A percentile compares a stretch with the other conserved stretches of the same genome.
Evolutionary conservation across 768 basidiomycete genomes (phyloP).

Genomic region (Amanita rubescens): DNA sequence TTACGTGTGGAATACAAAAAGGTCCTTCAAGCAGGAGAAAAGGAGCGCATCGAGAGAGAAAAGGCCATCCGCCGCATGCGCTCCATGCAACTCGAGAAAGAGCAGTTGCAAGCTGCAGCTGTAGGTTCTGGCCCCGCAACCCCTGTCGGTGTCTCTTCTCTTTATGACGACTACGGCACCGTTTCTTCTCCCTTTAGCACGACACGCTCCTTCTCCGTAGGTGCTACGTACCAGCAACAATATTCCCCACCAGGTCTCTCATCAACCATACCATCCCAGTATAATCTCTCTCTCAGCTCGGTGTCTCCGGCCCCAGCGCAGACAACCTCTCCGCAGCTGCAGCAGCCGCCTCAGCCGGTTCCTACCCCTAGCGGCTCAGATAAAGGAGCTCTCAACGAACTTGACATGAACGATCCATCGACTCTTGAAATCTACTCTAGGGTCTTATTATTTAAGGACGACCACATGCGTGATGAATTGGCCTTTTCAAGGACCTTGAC

Average conservation of each 20-base stretch:
- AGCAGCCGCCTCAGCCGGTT: conserved; percentile 36
- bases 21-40: conserved; percentile 97
- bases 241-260: conserved; percentile 60
- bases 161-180: conserved; percentile 73
- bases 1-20: conserved; percentile 99
- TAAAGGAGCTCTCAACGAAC: conserved; percentile 58
- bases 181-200: conserved; percentile 54
- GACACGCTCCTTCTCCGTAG: conserved; percentile 68
- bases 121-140: not conserved
- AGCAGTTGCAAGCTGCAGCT: conserved; percentile 45
- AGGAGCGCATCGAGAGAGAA: conserved; percentile 96
- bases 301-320: conserved; percentile 47
- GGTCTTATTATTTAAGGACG: conserved; percentile 95
- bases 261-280: conserved; percentile 36
- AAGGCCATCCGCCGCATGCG: conserved; percentile 98
- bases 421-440: conserved; percentile 97
- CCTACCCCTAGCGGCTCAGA: conserved; percentile 59
- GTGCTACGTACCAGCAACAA: conserved; percentile 46
- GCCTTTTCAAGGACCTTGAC: conserved; percentile 87
- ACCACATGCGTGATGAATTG: conserved; percentile 93
- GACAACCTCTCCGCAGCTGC: not conserved
- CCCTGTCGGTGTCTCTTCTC: conserved; percentile 27
- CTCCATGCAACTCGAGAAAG: conserved; percentile 92
- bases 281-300: conserved; percentile 36
- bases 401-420: conserved; percentile 93